Base-by-base conservation (phyloP, 2,329 filamentous ascomycete genomes). In the Pseudogymnoascus sp. region DNA sequence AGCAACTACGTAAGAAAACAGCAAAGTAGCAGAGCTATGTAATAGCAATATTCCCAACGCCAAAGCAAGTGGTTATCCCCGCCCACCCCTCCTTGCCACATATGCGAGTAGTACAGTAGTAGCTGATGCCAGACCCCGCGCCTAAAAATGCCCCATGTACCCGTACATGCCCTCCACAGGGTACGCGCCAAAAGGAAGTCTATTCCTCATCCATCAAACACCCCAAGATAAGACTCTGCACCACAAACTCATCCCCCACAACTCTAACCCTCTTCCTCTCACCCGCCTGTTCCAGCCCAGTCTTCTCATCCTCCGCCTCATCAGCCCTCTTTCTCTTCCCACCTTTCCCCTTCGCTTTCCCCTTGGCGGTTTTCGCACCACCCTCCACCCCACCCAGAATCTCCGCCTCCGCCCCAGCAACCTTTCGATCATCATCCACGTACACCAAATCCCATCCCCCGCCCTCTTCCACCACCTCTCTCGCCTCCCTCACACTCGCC, bases 191-290 rank as follows among this genome's bases (percentile, higher is more conserved):
- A 26, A 19, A 40, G 14, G 5, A 10, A 38, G 59, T 6, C 19
- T 41, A 60, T 0, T 60, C 59, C 14, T 60, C 59, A 41, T 60
- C 59, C 59, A 40, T 41, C 35, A 60, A 40, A 60, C 59, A 60
- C 0, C 93, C 93, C 60, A 96, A 74, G 66, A 99, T 97, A 64
- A 98, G 78, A 74, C 92, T 97, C 79, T 99, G 93, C 62, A 96
- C 87, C 22, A 98, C 86, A 72, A 93, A 86, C 75, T 98, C 93
- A 73, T 96, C 89, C 63, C 87, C 89, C 61, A 96, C 83, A 50
- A 95, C 82, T 66, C 82, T 83, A 38, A 92, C 79, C 65, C 76
- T 82, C 69, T 81, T 79, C 11, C 80, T 77, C 46, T 76, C 71
- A 14, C 77, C 72, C 28, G 73, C 69, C 19, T 75, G 66, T 38